These are phyloP conservation scores for Amniculicola lignicola DNA, from an alignment of 495 filamentous ascomycete species.

Conservation along the genomic window DNA sequence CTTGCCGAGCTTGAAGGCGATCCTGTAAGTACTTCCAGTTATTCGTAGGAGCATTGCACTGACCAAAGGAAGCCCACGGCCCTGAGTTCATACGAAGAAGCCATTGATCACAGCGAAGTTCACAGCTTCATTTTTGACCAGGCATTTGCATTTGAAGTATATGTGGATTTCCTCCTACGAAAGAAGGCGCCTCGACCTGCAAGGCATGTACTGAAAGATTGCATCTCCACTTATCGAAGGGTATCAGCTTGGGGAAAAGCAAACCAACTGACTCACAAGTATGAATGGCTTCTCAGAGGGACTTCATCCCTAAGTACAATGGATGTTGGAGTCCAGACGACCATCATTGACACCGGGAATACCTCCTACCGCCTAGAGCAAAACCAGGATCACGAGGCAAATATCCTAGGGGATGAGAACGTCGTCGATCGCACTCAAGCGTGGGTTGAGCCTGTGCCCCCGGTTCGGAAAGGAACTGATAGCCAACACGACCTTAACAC, in stretches of 20 bases:
- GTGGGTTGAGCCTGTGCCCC: constrained; percentile 50
- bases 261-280: constrained; percentile 64
- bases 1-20: constrained; percentile 62
- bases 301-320: constrained; percentile 57
- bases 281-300: constrained; percentile 67
- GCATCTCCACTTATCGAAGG: constrained; percentile 68
- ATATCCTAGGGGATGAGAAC: constrained; percentile 47
- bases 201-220: constrained; percentile 66
- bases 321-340: constrained; percentile 75
- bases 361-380: constrained; percentile 57
- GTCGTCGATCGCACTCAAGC: constrained; percentile 63
- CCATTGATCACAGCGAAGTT: constrained; percentile 75
- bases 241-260: constrained; percentile 74
- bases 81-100: constrained; percentile 67
- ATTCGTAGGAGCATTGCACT: no score
- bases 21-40: no score
- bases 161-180: constrained; percentile 71
- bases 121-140: constrained; percentile 77
- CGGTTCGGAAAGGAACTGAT: constrained; percentile 36
- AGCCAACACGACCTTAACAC: constrained; percentile 39
- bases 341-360: constrained; percentile 57
- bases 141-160: constrained; percentile 72
- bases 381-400: constrained; percentile 50
- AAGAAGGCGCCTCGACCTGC: constrained; percentile 70
- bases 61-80: no score